Base-by-base conservation (phyloP, 2,329 filamentous ascomycete species). In the Fusarium sulawesiense region DNA sequence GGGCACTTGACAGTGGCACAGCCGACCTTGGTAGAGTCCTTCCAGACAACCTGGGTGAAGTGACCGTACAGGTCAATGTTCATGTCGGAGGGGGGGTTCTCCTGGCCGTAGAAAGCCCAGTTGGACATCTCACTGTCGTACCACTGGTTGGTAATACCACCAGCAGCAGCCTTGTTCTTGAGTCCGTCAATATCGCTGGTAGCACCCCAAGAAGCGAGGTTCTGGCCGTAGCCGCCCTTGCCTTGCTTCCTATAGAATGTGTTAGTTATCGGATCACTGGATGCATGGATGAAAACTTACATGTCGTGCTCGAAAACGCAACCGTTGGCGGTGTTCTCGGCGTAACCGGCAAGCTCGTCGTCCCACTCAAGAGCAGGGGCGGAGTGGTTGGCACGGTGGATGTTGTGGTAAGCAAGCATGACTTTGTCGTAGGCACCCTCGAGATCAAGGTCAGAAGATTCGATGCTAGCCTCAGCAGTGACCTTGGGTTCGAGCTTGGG, bases 331-430 rank as follows among this genome's bases (percentile, higher is more conserved):
- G 90, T 88, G 59, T 82, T 81, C 50, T 83, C 71, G 44, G 94
- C 94, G 65, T 87, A 92, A 58, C 78, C 77, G 57, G 89, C 91
- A 57, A 93, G 87, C 45, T 82, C 82, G 11, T 82, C 76, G 74
- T 90, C 86, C 92, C 93, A 98, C 53, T 76, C 78, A 47, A 98
- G 77, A 46, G 83, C 86, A 23, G 81, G 76, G 37, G 89, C 89
- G 20, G 91, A 91, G 86, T 98, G 93, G 84, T 96, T 97, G 76
- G 85, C 79, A 69, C 96, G 94, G 82, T 96, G 93, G 56, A 91
- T 76, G 83, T 98, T 98, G 90, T 98, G 96, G 78, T 93, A 88
- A 74, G 90, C 84, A 51, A 95, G 75, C 51, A 86, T 85, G 16
- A 80, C 77, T 59, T 78, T 78, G 60, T 74, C 37, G 62, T 83